Base-by-base conservation (phyloP, 768 basidiomycete genomes). In the Trametes cingulata region DNA sequence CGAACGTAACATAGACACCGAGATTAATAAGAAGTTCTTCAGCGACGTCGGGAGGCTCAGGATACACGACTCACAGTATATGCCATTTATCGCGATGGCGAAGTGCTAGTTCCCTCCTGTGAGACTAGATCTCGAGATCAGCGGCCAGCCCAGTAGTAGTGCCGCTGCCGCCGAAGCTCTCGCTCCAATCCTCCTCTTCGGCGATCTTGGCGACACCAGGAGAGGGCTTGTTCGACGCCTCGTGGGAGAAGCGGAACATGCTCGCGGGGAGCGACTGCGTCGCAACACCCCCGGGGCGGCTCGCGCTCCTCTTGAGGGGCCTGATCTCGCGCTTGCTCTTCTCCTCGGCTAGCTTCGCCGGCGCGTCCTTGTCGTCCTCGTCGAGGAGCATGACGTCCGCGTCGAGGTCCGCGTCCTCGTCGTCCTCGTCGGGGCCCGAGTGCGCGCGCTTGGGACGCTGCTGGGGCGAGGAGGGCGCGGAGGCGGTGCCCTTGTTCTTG, bases 141-240 rank as follows among this genome's bases (percentile, higher is more conserved):
- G 55, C 56, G 19, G 52, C 47, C 22, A 52, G 29, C 2, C 27
- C 51, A 19, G 39, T 24, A 2, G 45, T 17, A 8, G n/a, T n/a
- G 3, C 33, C 47, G n/a, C 13, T 22, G 6, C 33, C 46, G 2
- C 61, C 61, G 12, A 63, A 58, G 46, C 27, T 53, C 35, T 54
- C 59, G 57, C 65, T 66, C 65, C 65, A 66, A 24, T 66, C 65
- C 0, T 65, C 65, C 49, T 66, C 65, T 48, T 58, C 59, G 0
- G 40, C 52, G 25, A 63, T 59, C 17, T 51, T 27, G 5, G 40
- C 62, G 33, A 56, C 45, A 0, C 55, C 35, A 2, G 58, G 43
- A 6, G 35, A 9, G 12, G 51, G 29, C 15, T 36, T 37, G 40
- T 37, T 48, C 27, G 50, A 13, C 14, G 58, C 29, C 33, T 43